Conservation (phyloP, 805 yeast genomes). For the Lipomyces japonicus region DNA sequence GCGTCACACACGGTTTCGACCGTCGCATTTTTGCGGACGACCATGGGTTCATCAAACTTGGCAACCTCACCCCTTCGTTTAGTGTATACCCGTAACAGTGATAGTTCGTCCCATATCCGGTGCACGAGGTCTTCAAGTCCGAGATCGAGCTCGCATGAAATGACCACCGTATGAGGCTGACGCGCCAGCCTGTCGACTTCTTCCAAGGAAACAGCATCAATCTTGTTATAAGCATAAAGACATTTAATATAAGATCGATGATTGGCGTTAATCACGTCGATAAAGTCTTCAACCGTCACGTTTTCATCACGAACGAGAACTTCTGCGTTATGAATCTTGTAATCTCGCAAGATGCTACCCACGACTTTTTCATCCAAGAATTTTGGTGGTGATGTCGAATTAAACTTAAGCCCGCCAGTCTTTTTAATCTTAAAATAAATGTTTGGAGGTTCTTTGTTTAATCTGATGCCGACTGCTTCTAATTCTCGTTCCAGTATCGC, state of each 20-base stretch:
- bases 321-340: constrained; percentile 85
- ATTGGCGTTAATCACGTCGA: constrained; percentile 82
- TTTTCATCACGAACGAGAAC: constrained; percentile 85
- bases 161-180: constrained; percentile 87
- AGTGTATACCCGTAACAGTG: constrained; percentile 76
- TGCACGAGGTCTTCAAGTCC: constrained; percentile 86
- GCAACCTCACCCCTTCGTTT: constrained; percentile 78
- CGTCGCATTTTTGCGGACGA: constrained; percentile 73
- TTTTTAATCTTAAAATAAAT: constrained; percentile 73
- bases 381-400: constrained; percentile 76
- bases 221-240: constrained; percentile 88
- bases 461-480: constrained; percentile 89
- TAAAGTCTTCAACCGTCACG: constrained; percentile 86
- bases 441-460: constrained; percentile 78
- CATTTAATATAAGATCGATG: constrained; percentile 89
- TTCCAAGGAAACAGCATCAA: constrained; percentile 91
- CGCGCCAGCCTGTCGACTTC: constrained; percentile 91
- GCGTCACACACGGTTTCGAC: constrained; percentile 87
- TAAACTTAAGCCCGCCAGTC: constrained; percentile 88
- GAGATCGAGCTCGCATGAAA: constrained; percentile 83
- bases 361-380: constrained; percentile 77
- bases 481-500: constrained; percentile 80
- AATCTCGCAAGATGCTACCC: constrained; percentile 57
- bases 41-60: constrained; percentile 83
- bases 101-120: constrained; percentile 87